Evolutionary conservation across 192 early-diverging fungal genomes (phyloP).

Genomic region (Geosiphon pyriformis): DNA sequence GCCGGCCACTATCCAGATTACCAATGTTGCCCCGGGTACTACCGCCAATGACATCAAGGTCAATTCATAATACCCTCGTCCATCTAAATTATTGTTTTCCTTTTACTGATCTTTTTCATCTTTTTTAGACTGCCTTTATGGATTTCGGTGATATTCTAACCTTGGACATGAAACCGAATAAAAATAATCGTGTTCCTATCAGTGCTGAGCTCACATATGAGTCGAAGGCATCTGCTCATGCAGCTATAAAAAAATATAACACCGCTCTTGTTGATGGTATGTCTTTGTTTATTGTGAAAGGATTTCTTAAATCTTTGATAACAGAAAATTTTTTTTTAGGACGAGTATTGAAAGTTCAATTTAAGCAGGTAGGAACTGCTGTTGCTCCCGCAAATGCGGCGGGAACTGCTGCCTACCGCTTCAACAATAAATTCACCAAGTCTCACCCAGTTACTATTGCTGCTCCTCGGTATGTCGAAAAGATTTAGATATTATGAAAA

Average conservation of each 20-base stretch:
- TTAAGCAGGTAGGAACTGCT: slow-evolving; percentile 22
- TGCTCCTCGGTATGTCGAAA: background rate
- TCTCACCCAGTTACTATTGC: slow-evolving; percentile 9
- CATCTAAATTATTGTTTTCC: background rate
- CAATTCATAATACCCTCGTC: background rate
- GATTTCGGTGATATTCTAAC: slow-evolving; percentile 32
- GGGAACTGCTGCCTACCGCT: slow-evolving; percentile 12
- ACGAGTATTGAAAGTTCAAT: slow-evolving; percentile 30
- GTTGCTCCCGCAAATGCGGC: slow-evolving; percentile 1
- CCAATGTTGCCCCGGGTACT: slow-evolving; percentile 33
- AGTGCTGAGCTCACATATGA: slow-evolving; percentile 38
- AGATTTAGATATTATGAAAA: too few species aligned
- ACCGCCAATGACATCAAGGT: slow-evolving; percentile 43
- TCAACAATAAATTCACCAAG: slow-evolving; percentile 13
- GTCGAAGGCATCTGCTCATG: slow-evolving; percentile 31
- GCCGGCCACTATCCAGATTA: slow-evolving; percentile 33
- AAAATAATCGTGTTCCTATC: slow-evolving; percentile 24
- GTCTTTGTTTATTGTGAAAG: background rate
- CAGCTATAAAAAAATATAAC: slow-evolving; percentile 39
- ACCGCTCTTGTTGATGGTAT: slow-evolving; percentile 41
- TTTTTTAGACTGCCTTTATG: slow-evolving; percentile 33
- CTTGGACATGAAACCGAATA: slow-evolving; percentile 31
- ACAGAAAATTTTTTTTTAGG: slow-evolving; percentile 20
- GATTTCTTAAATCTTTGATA: background rate
- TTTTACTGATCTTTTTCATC: slow-evolving; percentile 5